Percentiles rank a stretch among this genome's conserved stretches.
Evolutionary conservation across 495 filamentous ascomycete genomes (phyloP).

Genomic region (Aspergillus egyptiacus): DNA sequence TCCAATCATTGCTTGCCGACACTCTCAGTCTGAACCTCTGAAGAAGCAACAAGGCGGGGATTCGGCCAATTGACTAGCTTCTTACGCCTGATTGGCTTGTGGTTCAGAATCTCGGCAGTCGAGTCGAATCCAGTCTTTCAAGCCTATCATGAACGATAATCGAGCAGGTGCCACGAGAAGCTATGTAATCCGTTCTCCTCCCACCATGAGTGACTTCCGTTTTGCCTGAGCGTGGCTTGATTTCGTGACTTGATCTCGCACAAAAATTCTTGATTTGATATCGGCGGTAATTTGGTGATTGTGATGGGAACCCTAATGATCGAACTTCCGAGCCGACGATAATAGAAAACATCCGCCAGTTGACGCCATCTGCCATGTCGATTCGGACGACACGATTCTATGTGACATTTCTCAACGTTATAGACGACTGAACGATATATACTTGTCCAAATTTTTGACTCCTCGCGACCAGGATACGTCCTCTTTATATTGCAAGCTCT

Average conservation of each 20-base stretch:
- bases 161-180: slow-evolving; percentile 15
- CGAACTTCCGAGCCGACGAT: not conserved
- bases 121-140: not conserved
- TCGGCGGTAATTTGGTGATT: not conserved
- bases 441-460: not conserved
- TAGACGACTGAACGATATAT: slow-evolving; percentile 1
- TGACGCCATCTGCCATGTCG: slow-evolving; percentile 15
- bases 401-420: slow-evolving; percentile 6
- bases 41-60: slow-evolving; percentile 18
- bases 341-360: not conserved
- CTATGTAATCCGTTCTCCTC: slow-evolving; percentile 17
- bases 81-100: slow-evolving; percentile 11
- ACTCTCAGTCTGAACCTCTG: slow-evolving; percentile 13
- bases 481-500: slow-evolving; percentile 2
- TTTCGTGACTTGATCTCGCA: slow-evolving; percentile 2
- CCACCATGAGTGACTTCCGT: slow-evolving; percentile 1
- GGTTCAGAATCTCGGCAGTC: not conserved
- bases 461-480: not conserved
- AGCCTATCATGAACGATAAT: slow-evolving; percentile 2
- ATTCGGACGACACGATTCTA: not conserved
- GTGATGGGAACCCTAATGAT: slow-evolving; percentile 6
- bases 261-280: slow-evolving; percentile 2
- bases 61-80: not conserved
- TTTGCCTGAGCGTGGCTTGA: slow-evolving; percentile 4
- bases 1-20: slow-evolving; percentile 11